Evolutionary conservation across 2,329 filamentous ascomycete species (phyloP), one percentile per base, ranked within the genome.

Genomic region (Alternaria tenuissima): DNA sequence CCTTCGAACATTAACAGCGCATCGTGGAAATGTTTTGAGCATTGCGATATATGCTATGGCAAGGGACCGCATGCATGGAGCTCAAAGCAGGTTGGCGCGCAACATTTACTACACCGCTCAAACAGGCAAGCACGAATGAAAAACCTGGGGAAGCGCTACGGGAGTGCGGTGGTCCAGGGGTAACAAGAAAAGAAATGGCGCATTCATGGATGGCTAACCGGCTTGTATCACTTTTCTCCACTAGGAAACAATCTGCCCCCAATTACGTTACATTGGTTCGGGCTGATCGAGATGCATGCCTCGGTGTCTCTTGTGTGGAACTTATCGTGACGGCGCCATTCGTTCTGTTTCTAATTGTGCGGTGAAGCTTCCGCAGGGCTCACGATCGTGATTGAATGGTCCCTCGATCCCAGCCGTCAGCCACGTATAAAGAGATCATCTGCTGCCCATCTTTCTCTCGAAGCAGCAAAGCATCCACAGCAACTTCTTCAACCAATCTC

Each of bases 201-300:
- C 55, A 57, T 56, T 53, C 30, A 53, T 59, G 46, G 32, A 49
- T 49, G 56, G 46, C 51, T 53, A 55, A 36, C 61, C 55, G 62
- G 57, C 65, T 62, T 66, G 61, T 44, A 70, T 71, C 61, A 65
- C 63, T 65, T 41, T 57, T 55, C 63, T 49, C 55, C 62, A 71
- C 67, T 71, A 70, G 67, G 64, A 61, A 66, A 65, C 61, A 63
- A 66, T 63, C 64, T 63, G 58, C 63, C 61, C 62, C 74, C 65
- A 71, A 71, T 70, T 63, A 66, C 63, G 64, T 66, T 65, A 57
- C 64, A 64, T 66, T 65, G 56, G 53, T 68, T 66, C 69, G 68
- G 57, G 56, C 43, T 64, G 67, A 76, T 77, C 68, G 72, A 65
- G 71, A 76, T 76, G 70, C 65, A 73, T 67, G 69, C 68, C 69